Base-by-base conservation (phyloP, 108 stramenopile genomes). In the Cafeteria roenbergensis region DNA sequence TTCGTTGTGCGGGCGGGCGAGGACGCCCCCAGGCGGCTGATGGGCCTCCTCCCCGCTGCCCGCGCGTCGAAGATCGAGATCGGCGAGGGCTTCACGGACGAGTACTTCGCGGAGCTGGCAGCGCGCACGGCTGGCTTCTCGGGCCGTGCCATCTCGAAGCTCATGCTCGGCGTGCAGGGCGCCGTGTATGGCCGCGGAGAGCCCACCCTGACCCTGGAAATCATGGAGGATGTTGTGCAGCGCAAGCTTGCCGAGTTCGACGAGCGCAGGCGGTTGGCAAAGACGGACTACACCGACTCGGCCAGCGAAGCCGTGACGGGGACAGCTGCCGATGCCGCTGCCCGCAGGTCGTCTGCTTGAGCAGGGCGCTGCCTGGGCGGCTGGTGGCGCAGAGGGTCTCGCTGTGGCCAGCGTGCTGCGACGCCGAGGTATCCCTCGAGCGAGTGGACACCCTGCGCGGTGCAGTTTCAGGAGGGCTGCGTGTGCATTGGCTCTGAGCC, bases 151-250 rank as follows among this genome's bases (percentile, higher is more conserved):
- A 96, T 99, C 66, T 82, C 88, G 54, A 99, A 99, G 79, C 78
- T 99, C 35, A 94, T 91, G 34, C 93, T 96, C 70, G 93, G 94
- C 6, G 95, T 94, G 93, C 95, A 99, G 80, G 90, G 93, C 1
- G 92, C 92, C 12, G 95, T 93, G 2, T 96, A 93, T 68, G 97
- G 94, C 1, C 76, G 73, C 24, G 71, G 33, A 0, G 68, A 68
- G 34, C 71, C 73, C 12, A 21, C 62, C 22, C 29, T 61, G 34
- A 61, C 22, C 34, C 59, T 3, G 29, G 59, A 28, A 21, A 8
- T 61, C 2, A 3, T 27, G 17, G 59, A 61, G 21, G 17, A 61
- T 8, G 59, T 61, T 6, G 17, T 61, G 59, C 22, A 61, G 59
- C 3, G 30, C 21, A 61, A 61, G 37, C 59, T 61, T 1, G n/a